phyloP scores from a whole-genome alignment of 441 rosid species.

The Biscutella laevigata region DNA sequence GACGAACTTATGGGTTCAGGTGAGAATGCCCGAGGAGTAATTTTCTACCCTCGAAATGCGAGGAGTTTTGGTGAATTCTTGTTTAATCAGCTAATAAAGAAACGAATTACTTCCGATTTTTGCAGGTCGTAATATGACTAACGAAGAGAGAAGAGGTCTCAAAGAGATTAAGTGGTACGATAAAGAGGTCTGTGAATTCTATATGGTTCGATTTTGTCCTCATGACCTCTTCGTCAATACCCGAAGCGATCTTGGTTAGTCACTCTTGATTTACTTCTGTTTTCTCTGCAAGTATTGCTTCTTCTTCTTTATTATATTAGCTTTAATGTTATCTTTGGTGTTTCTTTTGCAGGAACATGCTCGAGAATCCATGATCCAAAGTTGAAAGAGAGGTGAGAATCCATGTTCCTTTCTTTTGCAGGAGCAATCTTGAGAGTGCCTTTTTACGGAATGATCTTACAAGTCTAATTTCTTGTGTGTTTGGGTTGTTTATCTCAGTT shows the following conservation, averaged over 20 bases:
- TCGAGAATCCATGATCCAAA: conserved; percentile 85
- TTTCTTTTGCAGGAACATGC: conserved; percentile 63
- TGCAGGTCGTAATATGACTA: conserved; percentile 84
- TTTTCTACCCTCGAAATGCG: background rate
- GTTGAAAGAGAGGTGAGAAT: conserved; percentile 88
- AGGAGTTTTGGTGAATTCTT: background rate
- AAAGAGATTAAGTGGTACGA: conserved; percentile 89
- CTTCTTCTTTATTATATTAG: background rate
- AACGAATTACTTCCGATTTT: background rate
- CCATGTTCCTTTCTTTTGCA: too few species aligned
- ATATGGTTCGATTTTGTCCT: conserved; percentile 96
- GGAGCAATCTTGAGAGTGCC: background rate
- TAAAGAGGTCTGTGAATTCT: conserved; percentile 87
- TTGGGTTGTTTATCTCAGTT: conserved; percentile 35
- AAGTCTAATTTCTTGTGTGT: background rate
- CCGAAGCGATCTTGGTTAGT: conserved; percentile 46
- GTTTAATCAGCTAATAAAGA: background rate
- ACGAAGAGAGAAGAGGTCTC: conserved; percentile 73
- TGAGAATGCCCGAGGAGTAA: conserved; percentile 20
- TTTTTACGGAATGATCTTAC: background rate
- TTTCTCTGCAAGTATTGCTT: background rate
- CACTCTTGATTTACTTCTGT: background rate
- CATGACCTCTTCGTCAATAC: conserved; percentile 98
- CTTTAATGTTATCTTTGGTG: conserved; percentile 3
- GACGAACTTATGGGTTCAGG: conserved; percentile 99